phyloP scores from a whole-genome alignment of 2,329 filamentous ascomycete species.

The Rachicladosporium sp. region DNA sequence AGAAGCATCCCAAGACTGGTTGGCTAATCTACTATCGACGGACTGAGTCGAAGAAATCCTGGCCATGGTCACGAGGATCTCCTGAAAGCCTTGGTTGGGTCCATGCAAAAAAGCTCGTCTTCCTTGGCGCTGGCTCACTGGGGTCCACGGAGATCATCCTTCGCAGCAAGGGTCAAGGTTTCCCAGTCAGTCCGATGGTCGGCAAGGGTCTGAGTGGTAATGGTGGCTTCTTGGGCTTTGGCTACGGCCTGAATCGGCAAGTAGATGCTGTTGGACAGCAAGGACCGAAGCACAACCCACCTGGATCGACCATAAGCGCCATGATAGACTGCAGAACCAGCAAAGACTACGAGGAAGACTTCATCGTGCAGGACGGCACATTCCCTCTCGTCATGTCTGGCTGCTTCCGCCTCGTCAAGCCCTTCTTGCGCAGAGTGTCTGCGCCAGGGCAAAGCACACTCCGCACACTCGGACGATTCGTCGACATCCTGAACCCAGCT shows the following conservation, averaged over 20 bases:
- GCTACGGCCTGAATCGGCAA: no score
- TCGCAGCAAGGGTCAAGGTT: constrained; percentile 32
- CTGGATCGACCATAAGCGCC: no score
- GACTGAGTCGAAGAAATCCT: constrained; percentile 48
- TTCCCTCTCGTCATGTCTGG: constrained; percentile 33
- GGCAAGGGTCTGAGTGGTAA: no score
- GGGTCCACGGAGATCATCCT: constrained; percentile 49
- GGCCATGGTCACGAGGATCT: constrained; percentile 43
- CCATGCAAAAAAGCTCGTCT: constrained; percentile 51
- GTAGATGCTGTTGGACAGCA: no score
- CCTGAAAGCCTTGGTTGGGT: constrained; percentile 55
- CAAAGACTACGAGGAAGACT: constrained; percentile 46
- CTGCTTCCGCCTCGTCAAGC: not conserved
- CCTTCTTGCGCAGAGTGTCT: constrained; percentile 22
- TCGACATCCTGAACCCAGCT: no score
- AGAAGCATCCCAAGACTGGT: constrained; percentile 40
- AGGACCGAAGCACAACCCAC: no score
- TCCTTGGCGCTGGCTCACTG: constrained; percentile 52
- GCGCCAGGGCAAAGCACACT: no score
- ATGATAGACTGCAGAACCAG: constrained; percentile 39
- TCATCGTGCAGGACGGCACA: constrained; percentile 52
- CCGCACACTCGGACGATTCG: no score
- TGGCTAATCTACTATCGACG: constrained; percentile 55
- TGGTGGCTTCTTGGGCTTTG: no score
- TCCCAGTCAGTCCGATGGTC: constrained; percentile 20